phyloP scores from a whole-genome alignment of 2,329 filamentous ascomycete genomes.

The Penicillium capsulatum region DNA sequence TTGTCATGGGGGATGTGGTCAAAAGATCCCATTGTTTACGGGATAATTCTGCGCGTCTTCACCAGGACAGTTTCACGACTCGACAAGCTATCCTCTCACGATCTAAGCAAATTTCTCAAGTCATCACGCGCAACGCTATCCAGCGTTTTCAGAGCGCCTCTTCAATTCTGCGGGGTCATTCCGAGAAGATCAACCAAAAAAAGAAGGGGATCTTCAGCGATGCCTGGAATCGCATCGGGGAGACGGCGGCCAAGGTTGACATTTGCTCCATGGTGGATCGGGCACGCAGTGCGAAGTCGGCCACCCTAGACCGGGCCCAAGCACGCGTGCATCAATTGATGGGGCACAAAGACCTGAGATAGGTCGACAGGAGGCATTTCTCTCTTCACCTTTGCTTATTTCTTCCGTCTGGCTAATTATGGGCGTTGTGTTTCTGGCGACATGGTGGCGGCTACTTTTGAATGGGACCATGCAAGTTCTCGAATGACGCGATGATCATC shows the following conservation, averaged over 20 bases:
- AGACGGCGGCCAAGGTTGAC: conserved; percentile 23
- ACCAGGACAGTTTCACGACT: conserved; percentile 23
- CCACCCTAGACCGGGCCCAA: conserved; percentile 34
- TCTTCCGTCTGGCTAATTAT: no score
- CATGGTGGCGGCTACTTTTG: no score
- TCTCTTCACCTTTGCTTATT: conserved; percentile 9
- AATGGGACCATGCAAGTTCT: no score
- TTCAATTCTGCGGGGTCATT: conserved; percentile 29
- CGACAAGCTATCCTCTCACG: conserved; percentile 26
- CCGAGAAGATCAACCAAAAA: conserved; percentile 27
- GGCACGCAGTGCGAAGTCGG: conserved; percentile 27
- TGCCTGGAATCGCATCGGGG: conserved; percentile 28
- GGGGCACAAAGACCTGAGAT: conserved; percentile 18
- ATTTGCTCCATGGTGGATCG: conserved; percentile 25
- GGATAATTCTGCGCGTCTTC: conserved; percentile 26
- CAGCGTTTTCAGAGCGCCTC: conserved; percentile 32
- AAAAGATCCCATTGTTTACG: conserved; percentile 34
- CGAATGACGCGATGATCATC: no score
- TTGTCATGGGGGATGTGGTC: conserved; percentile 36
- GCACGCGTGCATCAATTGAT: conserved; percentile 31
- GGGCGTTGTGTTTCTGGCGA: no score
- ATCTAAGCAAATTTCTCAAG: conserved; percentile 35
- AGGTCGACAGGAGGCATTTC: conserved; percentile 16
- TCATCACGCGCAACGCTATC: conserved; percentile 29
- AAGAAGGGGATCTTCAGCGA: conserved; percentile 26